Conservation (phyloP, 2,329 filamentous ascomycete genomes). For the Acrodontium crateriforme region DNA sequence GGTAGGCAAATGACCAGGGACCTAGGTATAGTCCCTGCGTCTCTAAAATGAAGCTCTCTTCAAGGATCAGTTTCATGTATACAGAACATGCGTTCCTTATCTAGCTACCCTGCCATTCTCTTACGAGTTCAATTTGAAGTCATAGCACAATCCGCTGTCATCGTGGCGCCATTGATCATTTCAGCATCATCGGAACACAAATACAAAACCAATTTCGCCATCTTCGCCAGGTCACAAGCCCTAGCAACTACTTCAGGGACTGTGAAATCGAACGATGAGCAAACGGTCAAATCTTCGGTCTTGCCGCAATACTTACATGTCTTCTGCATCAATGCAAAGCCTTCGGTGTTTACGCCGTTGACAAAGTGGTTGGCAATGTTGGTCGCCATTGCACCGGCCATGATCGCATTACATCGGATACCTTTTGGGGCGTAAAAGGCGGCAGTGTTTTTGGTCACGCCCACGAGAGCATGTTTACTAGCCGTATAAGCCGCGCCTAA, state of each 20-base stretch:
- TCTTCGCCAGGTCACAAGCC: conserved; percentile 14
- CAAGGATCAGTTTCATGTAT: too few species aligned
- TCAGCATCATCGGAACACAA: conserved; percentile 20
- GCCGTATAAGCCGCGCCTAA: conserved; percentile 27
- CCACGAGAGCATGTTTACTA: conserved; percentile 41
- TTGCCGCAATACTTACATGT: conserved; percentile 10
- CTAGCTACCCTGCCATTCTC: too few species aligned
- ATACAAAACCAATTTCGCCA: conserved; percentile 21
- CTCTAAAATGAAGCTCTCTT: too few species aligned
- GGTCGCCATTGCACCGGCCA: conserved; percentile 42
- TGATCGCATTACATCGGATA: conserved; percentile 38
- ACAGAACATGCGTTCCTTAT: too few species aligned
- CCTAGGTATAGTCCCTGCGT: too few species aligned
- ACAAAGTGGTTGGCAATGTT: conserved; percentile 37
- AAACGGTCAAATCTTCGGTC: background rate
- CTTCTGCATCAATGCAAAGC: conserved; percentile 12
- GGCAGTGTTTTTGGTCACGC: conserved; percentile 44
- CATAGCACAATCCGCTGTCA: conserved; percentile 15
- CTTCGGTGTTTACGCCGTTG: conserved; percentile 18
- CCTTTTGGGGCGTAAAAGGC: conserved; percentile 41
- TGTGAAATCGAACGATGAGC: background rate
- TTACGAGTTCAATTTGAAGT: too few species aligned
- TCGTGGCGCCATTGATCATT: conserved; percentile 21
- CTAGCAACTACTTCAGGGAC: conserved; percentile 12
- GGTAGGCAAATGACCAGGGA: too few species aligned